Percentiles rank a stretch among this genome's conserved stretches.
These are phyloP conservation scores for Wickerhamiella nectarea DNA, from an alignment of 805 yeast species.

Conservation along the genomic window DNA sequence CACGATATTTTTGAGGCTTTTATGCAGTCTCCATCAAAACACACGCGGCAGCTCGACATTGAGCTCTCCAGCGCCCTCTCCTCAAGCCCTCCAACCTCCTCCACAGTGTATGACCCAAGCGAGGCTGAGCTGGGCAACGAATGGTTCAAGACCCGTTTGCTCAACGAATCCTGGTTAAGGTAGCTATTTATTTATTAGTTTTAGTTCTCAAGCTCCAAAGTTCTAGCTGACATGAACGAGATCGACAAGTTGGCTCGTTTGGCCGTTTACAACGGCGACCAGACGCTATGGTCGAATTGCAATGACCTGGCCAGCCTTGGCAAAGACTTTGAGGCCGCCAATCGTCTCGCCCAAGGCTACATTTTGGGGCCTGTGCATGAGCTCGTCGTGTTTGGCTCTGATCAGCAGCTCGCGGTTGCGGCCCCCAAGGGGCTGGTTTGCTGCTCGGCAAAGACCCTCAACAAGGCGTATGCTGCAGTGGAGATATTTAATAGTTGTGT, in stretches of 20 bases:
- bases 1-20: constrained; percentile 13
- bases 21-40: constrained; percentile 10
- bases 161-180: background rate
- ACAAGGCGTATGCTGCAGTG: background rate
- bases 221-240: background rate
- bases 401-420: background rate
- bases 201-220: background rate
- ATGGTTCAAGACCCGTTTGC: constrained; percentile 1
- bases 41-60: constrained; percentile 3
- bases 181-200: background rate
- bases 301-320: background rate
- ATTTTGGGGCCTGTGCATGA: background rate
- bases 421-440: background rate
- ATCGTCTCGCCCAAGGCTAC: background rate
- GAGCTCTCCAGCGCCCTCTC: constrained; percentile 1
- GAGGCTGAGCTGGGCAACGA: constrained; percentile 6
- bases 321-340: background rate
- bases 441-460: background rate
- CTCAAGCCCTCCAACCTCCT: constrained; percentile 6
- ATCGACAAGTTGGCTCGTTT: background rate
- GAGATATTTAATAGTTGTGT: background rate
- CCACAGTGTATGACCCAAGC: background rate
- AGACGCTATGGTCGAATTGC: background rate
- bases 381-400: constrained; percentile 3
- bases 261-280: constrained; percentile 1